A percentile compares a stretch with the other conserved stretches of the same genome.
These are phyloP conservation scores for Dactylellina haptotyla DNA, from an alignment of 2,329 filamentous ascomycete species.

Conservation along the genomic window DNA sequence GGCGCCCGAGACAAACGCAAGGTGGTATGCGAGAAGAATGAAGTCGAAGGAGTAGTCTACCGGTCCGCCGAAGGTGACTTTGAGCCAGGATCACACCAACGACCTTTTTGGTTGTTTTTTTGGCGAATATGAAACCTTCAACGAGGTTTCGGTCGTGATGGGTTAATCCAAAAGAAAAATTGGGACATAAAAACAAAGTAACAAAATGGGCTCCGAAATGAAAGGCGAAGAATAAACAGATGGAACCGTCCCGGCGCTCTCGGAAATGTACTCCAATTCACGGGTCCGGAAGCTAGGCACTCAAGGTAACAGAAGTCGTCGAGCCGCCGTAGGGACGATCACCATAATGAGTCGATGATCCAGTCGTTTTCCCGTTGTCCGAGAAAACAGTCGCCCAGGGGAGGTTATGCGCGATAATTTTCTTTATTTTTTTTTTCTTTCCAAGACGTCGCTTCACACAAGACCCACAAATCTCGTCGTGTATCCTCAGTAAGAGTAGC, in stretches of 20 bases:
- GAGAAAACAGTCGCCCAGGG: conserved; percentile 31
- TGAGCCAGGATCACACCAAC: conserved; percentile 19
- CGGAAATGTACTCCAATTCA: not conserved
- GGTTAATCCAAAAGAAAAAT: conserved; percentile 26
- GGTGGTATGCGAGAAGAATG: conserved; percentile 20
- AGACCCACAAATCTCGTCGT: conserved; percentile 38
- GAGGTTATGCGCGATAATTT: conserved; percentile 11
- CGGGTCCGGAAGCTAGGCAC: conserved; percentile 16
- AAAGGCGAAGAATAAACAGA: conserved; percentile 13
- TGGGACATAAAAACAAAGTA: conserved; percentile 25
- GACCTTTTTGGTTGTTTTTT: conserved; percentile 6
- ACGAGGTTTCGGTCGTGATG: conserved; percentile 3
- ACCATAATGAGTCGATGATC: conserved; percentile 40
- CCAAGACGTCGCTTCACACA: conserved; percentile 17
- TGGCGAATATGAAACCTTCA: conserved; percentile 33
- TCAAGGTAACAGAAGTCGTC: conserved; percentile 38
- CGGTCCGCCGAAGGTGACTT: conserved; percentile 26
- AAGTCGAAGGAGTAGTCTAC: conserved; percentile 5
- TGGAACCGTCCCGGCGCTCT: conserved; percentile 43
- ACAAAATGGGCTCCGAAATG: conserved; percentile 6
- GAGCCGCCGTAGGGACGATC: conserved; percentile 29
- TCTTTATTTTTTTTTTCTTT: conserved; percentile 23
- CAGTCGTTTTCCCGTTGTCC: conserved; percentile 35
- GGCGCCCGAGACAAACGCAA: conserved; percentile 9
- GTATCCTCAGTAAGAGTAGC: conserved; percentile 19